Base-by-base conservation (phyloP, 2,329 filamentous ascomycete genomes). In the Alternaria longipes region DNA sequence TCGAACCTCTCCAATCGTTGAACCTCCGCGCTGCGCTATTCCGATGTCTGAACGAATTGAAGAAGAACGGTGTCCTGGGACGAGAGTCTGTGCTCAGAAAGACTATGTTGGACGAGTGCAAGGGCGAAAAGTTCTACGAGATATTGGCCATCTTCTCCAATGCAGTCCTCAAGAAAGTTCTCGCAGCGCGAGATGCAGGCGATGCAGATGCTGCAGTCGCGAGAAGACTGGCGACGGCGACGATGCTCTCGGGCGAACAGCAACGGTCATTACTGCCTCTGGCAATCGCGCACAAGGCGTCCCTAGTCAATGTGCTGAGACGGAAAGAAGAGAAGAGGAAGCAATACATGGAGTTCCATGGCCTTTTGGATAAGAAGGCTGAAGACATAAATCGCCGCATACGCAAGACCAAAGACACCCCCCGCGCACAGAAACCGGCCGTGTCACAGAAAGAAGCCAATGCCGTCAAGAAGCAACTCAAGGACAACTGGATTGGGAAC, bases 81-180 rank as follows among this genome's bases (percentile, higher is more conserved):
- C 86, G 92, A 51, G 93, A 97, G 73, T 86, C 87, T 0, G 86
- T 96, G 1, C 81, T 98, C 32, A 88, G 95, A 53, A 97, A 97
- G 82, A 97, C 93, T 0, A 97, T 97, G 92, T 83, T 99, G 53
- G 95, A 99, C 75, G 94, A 99, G 71, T 99, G 95, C 81, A 94
- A 91, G 67, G 94, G 94, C 6, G 93, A 97, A 56, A 90, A 92
- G 65, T 87, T 98, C 56, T 93, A 94, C 75, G 95, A 99, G 74
- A 82, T 97, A 1, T 84, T 98, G 28, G 88, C 92, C 3, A 84
- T 88, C 0, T 96, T 99, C 71, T 97, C 94, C 1, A 91, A 91
- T 14, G 87, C 89, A 0, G 93, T 97, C 0, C 78, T 98, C 63
- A 91, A 91, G 73, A 93, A 90, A 72, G 79, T 87, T 1, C 79